Percentiles rank a stretch among this genome's conserved stretches.
phyloP scores from a whole-genome alignment of 176 grass and related monocot species.

The Eragrostis curvula region DNA sequence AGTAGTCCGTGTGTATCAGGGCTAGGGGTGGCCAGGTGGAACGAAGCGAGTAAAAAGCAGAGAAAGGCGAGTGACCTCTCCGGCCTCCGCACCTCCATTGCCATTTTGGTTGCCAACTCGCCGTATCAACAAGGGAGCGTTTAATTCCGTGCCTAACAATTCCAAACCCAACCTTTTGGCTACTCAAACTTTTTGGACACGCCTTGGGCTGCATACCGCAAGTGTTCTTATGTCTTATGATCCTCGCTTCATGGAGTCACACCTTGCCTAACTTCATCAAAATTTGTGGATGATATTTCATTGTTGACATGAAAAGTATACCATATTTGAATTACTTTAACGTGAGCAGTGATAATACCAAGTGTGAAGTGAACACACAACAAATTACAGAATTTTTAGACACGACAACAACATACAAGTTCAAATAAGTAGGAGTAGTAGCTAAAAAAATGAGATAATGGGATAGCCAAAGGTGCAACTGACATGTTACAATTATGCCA shows the following conservation, averaged over 20 bases:
- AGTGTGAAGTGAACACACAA: too few relatives aligned
- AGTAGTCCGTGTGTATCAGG: background rate
- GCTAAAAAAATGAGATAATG: too few relatives aligned
- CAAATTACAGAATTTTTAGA: too few relatives aligned
- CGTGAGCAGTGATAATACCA: too few relatives aligned
- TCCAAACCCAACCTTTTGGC: background rate
- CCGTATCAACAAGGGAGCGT: background rate
- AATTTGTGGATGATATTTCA: background rate
- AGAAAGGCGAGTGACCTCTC: background rate
- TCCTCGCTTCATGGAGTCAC: background rate
- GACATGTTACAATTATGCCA: too few relatives aligned
- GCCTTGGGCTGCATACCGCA: background rate
- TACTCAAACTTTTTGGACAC: background rate
- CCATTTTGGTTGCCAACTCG: conserved; percentile 6
- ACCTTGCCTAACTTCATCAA: background rate
- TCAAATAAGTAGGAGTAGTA: too few relatives aligned
- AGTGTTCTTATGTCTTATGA: background rate
- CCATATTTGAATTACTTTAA: too few relatives aligned
- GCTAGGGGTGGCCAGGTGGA: background rate
- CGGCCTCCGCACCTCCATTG: background rate
- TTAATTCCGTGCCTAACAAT: background rate
- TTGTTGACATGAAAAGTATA: background rate
- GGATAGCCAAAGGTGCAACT: too few relatives aligned
- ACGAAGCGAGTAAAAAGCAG: background rate
- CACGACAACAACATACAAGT: too few relatives aligned